Conservation (phyloP, 352 stramenopile genomes). For the Phytophthora pinifolia region DNA sequence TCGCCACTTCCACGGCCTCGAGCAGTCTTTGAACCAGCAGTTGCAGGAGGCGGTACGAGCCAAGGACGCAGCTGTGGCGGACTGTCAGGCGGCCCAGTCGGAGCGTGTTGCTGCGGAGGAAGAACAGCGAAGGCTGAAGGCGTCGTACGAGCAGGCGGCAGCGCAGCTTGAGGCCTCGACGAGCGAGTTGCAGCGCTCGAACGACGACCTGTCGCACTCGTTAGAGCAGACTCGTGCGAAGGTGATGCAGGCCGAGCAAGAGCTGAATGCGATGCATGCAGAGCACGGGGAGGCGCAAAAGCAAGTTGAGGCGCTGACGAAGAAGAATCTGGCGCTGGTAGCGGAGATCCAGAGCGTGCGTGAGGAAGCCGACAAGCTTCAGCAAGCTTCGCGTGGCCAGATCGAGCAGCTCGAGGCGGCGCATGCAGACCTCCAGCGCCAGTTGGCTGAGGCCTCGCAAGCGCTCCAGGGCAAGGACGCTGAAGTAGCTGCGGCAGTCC, state of each 20-base stretch:
- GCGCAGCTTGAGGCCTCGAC: conserved; percentile 34
- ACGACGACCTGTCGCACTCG: conserved; percentile 49
- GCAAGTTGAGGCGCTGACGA: conserved; percentile 61
- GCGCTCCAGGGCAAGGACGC: conserved; percentile 38
- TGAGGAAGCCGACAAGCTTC: conserved; percentile 53
- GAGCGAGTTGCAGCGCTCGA: conserved; percentile 44
- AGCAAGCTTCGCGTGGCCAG: conserved; percentile 29
- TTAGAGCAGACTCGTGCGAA: conserved; percentile 46
- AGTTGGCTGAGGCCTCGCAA: conserved; percentile 33
- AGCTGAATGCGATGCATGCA: conserved; percentile 35
- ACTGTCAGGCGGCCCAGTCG: conserved; percentile 27
- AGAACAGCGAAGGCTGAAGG: conserved; percentile 33
- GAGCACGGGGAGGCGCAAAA: conserved; percentile 42
- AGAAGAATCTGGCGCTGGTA: conserved; percentile 61
- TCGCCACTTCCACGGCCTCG: conserved; percentile 35
- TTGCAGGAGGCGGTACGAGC: conserved; percentile 25
- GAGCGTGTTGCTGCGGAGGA: conserved; percentile 34
- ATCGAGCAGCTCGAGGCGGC: conserved; percentile 40
- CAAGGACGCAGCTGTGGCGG: conserved; percentile 31
- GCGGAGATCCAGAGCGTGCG: conserved; percentile 48
- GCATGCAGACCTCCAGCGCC: conserved; percentile 37
- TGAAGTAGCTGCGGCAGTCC: conserved; percentile 31
- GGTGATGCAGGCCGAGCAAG: conserved; percentile 44
- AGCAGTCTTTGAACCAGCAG: conserved; percentile 43
- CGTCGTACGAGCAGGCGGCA: conserved; percentile 26